phyloP scores from a whole-genome alignment of 176 grass and related monocot genomes.

The Zizania latifolia region DNA sequence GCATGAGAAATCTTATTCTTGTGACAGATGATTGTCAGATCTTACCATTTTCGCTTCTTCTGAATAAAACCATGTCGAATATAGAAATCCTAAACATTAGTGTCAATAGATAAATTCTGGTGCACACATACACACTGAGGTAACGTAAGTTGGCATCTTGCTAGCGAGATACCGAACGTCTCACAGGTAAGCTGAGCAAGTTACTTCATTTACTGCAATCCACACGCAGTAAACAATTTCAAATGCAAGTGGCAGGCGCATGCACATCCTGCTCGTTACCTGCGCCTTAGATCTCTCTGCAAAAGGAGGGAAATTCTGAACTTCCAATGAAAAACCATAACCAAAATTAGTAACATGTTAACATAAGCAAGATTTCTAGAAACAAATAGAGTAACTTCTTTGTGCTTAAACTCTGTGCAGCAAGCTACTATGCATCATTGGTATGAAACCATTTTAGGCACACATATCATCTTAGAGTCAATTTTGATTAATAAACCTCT shows the following conservation, averaged over 20 bases:
- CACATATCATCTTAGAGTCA: not conserved
- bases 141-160: not conserved
- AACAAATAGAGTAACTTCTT: slow-evolving; percentile 9
- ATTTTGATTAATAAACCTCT: not conserved
- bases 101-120: not conserved
- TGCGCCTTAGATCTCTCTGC: slow-evolving; percentile 68
- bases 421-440: not conserved
- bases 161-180: slow-evolving; percentile 5
- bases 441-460: not conserved
- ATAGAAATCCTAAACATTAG: not conserved
- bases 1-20: not conserved
- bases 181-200: not conserved
- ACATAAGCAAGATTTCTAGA: not conserved
- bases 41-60: not conserved
- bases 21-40: not conserved
- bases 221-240: not conserved
- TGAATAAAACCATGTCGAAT: not conserved
- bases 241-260: not conserved
- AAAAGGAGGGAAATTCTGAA: slow-evolving; percentile 14
- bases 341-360: not conserved
- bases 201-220: not conserved
- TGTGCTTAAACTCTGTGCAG: not conserved
- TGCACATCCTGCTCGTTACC: slow-evolving; percentile 24
- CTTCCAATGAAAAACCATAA: not conserved
- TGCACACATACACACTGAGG: not conserved